These are phyloP conservation scores for Hyaloscypha bicolor DNA, from an alignment of 495 filamentous ascomycete species.

Conservation along the genomic window DNA sequence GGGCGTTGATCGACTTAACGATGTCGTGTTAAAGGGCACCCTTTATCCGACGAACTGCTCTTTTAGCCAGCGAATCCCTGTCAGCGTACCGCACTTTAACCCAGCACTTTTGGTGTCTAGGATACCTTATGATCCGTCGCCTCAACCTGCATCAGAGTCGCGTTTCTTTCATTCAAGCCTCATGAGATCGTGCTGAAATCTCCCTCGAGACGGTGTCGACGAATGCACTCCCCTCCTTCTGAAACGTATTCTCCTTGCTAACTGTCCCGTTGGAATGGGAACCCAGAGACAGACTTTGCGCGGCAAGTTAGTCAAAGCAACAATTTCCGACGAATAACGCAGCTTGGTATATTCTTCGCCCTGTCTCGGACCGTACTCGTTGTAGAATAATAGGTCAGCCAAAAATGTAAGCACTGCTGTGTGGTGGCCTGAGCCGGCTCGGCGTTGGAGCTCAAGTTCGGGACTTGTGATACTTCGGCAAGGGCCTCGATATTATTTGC, in stretches of 20 bases:
- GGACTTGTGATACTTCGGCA: constrained; percentile 45
- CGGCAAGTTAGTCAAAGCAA: constrained; percentile 28
- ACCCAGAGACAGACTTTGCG: constrained; percentile 45
- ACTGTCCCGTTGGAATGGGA: constrained; percentile 39
- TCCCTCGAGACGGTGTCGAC: constrained; percentile 42
- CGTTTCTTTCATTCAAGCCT: constrained; percentile 9
- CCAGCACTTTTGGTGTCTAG: constrained; percentile 13
- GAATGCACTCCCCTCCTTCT: constrained; percentile 44
- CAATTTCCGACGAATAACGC: constrained; percentile 49
- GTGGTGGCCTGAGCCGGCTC: constrained; percentile 47
- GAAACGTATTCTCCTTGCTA: constrained; percentile 44
- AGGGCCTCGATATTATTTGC: constrained; percentile 54
- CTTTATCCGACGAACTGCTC: constrained; percentile 18
- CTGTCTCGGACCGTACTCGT: constrained; percentile 52
- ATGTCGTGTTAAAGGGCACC: constrained; percentile 15
- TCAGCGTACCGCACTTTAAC: background rate
- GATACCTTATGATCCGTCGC: constrained; percentile 18
- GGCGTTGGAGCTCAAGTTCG: constrained; percentile 16
- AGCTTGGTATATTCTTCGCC: constrained; percentile 32
- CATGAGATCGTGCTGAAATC: constrained; percentile 29
- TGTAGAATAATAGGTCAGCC: constrained; percentile 43
- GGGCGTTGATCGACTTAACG: constrained; percentile 12
- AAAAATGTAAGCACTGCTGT: constrained; percentile 54
- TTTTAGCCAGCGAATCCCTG: constrained; percentile 29
- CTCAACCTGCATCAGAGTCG: constrained; percentile 10